Percentiles rank a stretch among this genome's conserved stretches.
Evolutionary conservation across 345 rosid genomes (phyloP).

Genomic region (Excoecaria cochinchinensis): DNA sequence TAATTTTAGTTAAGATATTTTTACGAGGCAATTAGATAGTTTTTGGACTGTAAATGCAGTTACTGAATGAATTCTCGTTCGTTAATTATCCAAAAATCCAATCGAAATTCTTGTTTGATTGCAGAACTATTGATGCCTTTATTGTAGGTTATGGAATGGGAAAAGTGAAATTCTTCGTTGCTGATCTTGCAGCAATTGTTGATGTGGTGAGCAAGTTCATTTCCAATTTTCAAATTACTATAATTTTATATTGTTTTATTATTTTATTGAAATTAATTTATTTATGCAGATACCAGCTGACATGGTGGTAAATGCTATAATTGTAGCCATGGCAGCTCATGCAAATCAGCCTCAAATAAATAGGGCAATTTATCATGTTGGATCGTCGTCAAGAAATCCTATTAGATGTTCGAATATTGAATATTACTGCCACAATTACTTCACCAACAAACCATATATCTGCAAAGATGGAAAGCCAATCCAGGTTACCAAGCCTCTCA

Average conservation of each 20-base stretch:
- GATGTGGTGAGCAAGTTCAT: slow-evolving; percentile 1
- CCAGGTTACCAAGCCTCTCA: background rate
- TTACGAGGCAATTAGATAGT: too few relatives aligned
- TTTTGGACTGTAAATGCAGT: too few relatives aligned
- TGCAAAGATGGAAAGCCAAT: slow-evolving; percentile 11
- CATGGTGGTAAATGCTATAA: slow-evolving; percentile 71
- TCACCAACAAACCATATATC: slow-evolving; percentile 17
- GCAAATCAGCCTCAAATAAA: background rate
- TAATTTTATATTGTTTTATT: too few relatives aligned
- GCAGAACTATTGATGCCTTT: slow-evolving; percentile 16
- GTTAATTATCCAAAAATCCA: too few relatives aligned
- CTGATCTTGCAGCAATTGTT: background rate
- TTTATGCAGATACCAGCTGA: slow-evolving; percentile 62
- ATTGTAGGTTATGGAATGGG: slow-evolving; percentile 16
- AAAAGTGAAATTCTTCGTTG: background rate
- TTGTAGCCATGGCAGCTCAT: slow-evolving; percentile 42
- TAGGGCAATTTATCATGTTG: slow-evolving; percentile 17
- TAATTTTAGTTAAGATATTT: too few relatives aligned
- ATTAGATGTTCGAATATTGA: background rate
- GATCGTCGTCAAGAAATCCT: slow-evolving; percentile 33
- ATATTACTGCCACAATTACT: background rate
- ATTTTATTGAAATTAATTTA: too few relatives aligned
- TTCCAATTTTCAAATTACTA: too few relatives aligned
- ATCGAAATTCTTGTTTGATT: background rate
- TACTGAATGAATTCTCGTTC: too few relatives aligned